Evolutionary conservation across 2,329 filamentous ascomycete species (phyloP).

Genomic region (Epichloe festucae): DNA sequence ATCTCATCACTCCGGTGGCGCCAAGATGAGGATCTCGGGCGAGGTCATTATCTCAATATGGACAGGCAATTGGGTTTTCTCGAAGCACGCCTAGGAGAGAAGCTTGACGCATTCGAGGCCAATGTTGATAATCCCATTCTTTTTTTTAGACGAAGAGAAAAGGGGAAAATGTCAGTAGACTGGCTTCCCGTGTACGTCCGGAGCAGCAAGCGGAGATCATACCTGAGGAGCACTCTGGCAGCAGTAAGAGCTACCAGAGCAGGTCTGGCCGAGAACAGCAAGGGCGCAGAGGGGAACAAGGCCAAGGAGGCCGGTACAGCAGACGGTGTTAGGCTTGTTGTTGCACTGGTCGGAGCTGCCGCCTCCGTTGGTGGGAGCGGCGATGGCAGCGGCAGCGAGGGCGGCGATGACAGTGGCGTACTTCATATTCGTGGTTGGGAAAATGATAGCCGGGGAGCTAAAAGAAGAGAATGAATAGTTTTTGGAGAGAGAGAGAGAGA

Average conservation of each 20-base stretch:
- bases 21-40: too few relatives aligned
- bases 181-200: not conserved
- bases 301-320: not conserved
- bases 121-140: slow-evolving; percentile 4
- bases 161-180: not conserved
- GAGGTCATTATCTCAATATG: not conserved
- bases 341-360: not conserved
- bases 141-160: not conserved
- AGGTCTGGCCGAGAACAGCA: not conserved
- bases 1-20: too few relatives aligned
- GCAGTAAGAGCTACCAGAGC: slow-evolving; percentile 2
- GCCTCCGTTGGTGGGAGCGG: not conserved
- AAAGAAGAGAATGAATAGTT: not conserved
- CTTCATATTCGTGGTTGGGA: slow-evolving; percentile 4
- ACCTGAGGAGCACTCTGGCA: slow-evolving; percentile 3
- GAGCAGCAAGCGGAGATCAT: not conserved
- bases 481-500: not conserved
- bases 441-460: too few relatives aligned
- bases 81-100: not conserved
- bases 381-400: slow-evolving; percentile 1
- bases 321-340: not conserved
- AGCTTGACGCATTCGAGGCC: not conserved
- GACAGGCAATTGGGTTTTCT: not conserved
- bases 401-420: slow-evolving; percentile 1
- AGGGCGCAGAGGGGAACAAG: not conserved